Conservation (phyloP, 106 monocot species). For the Hemerocallis citrina region DNA sequence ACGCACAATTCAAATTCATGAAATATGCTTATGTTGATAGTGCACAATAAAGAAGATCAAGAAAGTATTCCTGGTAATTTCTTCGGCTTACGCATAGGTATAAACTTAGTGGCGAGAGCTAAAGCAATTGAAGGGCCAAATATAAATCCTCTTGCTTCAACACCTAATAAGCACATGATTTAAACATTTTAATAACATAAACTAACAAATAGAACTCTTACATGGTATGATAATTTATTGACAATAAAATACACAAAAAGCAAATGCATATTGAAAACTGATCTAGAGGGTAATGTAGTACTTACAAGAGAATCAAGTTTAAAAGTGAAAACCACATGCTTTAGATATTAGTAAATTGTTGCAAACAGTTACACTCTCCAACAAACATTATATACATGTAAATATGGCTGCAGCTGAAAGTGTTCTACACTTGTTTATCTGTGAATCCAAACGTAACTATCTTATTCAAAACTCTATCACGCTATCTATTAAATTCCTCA, state of each 20-base stretch:
- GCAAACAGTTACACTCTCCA: neutral
- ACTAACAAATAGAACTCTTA: neutral
- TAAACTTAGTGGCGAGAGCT: conserved; percentile 74
- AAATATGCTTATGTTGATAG: no score
- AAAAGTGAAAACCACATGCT: no score
- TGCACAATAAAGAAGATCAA: neutral
- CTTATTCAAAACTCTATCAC: no score
- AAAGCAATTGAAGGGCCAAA: conserved; percentile 80
- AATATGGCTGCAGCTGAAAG: neutral
- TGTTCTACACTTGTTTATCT: neutral
- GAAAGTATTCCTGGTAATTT: conserved; percentile 58
- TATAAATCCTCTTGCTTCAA: conserved; percentile 92
- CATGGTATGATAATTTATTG: neutral
- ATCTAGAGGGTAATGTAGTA: neutral
- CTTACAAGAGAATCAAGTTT: no score
- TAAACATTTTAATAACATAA: neutral
- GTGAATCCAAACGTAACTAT: no score
- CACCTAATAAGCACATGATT: neutral
- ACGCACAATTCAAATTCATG: no score
- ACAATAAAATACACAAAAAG: neutral
- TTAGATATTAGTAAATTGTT: neutral
- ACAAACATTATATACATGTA: neutral
- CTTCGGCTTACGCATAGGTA: conserved; percentile 74
- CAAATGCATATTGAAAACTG: neutral
- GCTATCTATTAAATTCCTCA: no score